phyloP scores from a whole-genome alignment of 129 eudicot species.

The Flaveria sonorensis region DNA sequence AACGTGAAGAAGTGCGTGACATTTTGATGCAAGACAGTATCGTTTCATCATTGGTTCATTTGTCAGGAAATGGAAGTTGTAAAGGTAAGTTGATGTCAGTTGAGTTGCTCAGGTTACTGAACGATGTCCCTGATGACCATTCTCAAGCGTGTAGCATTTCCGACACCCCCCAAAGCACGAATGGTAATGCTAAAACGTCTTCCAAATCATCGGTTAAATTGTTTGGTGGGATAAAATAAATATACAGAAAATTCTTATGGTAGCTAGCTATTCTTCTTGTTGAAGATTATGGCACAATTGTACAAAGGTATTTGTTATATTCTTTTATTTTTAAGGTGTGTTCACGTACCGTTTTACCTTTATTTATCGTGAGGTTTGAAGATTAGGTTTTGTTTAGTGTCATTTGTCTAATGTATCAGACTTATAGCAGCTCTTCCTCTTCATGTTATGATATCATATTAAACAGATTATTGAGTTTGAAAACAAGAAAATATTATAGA shows the following conservation, averaged over 20 bases:
- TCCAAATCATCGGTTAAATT: constrained; percentile 23
- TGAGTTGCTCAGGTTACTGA: constrained; percentile 37
- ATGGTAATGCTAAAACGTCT: neutral
- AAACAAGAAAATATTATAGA: no score
- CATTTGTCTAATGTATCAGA: constrained; percentile 48
- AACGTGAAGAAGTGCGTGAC: constrained; percentile 26
- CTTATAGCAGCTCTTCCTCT: constrained; percentile 12
- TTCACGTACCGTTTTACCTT: no score
- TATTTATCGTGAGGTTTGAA: no score
- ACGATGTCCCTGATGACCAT: constrained; percentile 21
- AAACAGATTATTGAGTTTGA: no score
- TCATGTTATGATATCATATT: constrained; percentile 10
- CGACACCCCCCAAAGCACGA: constrained; percentile 34
- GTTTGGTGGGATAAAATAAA: constrained; percentile 20
- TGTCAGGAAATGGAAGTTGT: constrained; percentile 35
- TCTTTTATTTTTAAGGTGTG: neutral
- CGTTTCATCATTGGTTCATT: constrained; percentile 21
- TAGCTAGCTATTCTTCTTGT: constrained; percentile 1
- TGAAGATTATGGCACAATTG: constrained; percentile 19
- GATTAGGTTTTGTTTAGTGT: neutral
- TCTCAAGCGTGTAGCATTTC: constrained; percentile 25
- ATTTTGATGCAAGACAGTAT: constrained; percentile 25
- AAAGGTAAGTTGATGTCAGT: constrained; percentile 28
- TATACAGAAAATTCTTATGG: constrained; percentile 16
- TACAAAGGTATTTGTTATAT: neutral